Base-by-base conservation (phyloP, 1,139 yeast species). In the Keqinozyma sinolaborantium region DNA sequence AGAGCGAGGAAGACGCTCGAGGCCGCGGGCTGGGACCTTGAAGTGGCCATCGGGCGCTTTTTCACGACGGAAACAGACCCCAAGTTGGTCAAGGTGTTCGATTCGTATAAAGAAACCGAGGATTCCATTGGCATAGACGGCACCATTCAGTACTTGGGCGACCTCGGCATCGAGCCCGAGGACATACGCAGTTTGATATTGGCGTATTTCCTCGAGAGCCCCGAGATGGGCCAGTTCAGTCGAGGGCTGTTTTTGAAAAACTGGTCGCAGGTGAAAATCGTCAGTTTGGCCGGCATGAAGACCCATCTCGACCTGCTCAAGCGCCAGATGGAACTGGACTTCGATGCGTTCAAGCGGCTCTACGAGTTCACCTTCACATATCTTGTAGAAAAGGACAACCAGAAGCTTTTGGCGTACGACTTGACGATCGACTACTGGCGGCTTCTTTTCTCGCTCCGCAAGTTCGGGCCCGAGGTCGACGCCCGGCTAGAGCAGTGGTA, bases 361-460 rank as follows among this genome's bases (percentile, higher is more conserved):
- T 88, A 90, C 58, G 70, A 69, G 30, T 88, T 77, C 54, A 71
- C 95, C 0, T 90, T 84, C 58, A 71, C 64, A 6, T 83, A 82
- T 45, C 69, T 80, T 25, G 58, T 83, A 33, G 88, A 83, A 25
- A 70, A 65, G 16, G 76, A 78, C 4, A 56, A 55, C 26, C 79
- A 76, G 42, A 75, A 81, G 40, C 62, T 72, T n/a, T 53, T 90
- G 23, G 75, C 58, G 27, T 53, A 65, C 5, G 94, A 82, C 2
- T 69, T 77, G 2, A 92, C 95, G 0, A 60, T 72, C 3, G 87
- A 77, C 19, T 84, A 87, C 56, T 90, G 97, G 98, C 61, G 60
- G 23, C 63, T 88, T 29, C 64, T 90, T 26, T 65, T 90, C 24
- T 39, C 41, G 2, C 48, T 45, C 33, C 36, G 62, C 27, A 36